Evolutionary conservation across 441 rosid genomes (phyloP).

Genomic region (Corymbia citriodora): DNA sequence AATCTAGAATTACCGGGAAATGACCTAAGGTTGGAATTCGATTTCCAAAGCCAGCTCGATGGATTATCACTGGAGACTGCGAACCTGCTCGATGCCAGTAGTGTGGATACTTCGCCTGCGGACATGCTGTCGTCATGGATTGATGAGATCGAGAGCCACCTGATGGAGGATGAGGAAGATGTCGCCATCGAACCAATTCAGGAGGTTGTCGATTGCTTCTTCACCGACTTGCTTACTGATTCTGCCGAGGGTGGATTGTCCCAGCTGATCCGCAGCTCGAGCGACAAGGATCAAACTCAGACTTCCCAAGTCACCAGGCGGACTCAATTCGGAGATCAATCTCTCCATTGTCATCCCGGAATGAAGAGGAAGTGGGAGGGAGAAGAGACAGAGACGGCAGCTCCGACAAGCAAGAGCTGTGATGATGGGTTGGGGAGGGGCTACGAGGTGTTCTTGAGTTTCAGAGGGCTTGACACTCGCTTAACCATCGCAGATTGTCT

Average conservation of each 20-base stretch:
- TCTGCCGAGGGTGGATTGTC: constrained; percentile 23
- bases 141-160: constrained; percentile 37
- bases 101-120: constrained; percentile 10
- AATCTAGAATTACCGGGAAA: constrained; percentile 9
- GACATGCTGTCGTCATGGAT: constrained; percentile 32
- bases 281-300: constrained; percentile 16
- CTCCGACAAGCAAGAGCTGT: neutral
- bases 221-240: constrained; percentile 46
- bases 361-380: neutral
- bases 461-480: neutral
- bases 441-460: neutral
- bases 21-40: constrained; percentile 10
- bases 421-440: neutral
- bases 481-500: neutral
- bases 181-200: constrained; percentile 1
- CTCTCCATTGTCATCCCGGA: neutral
- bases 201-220: constrained; percentile 23
- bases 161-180: constrained; percentile 38
- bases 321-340: neutral
- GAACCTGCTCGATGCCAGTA: constrained; percentile 7
- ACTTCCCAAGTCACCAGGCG: neutral
- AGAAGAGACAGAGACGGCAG: neutral
- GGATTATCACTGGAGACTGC: constrained; percentile 7
- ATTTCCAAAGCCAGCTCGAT: constrained; percentile 17
- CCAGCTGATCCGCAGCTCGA: constrained; percentile 10